These are phyloP conservation scores for Hordeum pubiflorum DNA, from an alignment of 202 grass and related monocot species.

Conservation along the genomic window DNA sequence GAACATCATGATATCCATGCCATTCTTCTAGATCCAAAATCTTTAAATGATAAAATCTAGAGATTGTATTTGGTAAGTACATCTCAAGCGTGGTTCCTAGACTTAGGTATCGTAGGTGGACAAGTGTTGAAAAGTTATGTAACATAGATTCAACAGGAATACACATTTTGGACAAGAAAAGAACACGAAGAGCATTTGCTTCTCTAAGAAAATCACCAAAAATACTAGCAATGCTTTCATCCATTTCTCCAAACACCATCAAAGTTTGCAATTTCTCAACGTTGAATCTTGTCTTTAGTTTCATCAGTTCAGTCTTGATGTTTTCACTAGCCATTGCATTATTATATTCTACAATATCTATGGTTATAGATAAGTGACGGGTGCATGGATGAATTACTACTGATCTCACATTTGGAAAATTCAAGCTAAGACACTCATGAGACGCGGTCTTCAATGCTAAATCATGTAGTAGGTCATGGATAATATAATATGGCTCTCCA, in stretches of 20 bases:
- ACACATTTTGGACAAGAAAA: neutral
- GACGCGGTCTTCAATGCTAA: neutral
- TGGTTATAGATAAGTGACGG: neutral
- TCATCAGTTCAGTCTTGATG: too few species aligned
- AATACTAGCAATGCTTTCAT: neutral
- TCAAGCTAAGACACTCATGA: neutral
- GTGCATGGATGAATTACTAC: neutral
- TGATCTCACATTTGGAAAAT: too few species aligned
- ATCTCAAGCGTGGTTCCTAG: neutral
- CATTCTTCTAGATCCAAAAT: neutral
- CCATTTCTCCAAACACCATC: neutral
- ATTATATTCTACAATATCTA: neutral
- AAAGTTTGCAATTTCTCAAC: neutral
- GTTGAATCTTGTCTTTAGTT: neutral
- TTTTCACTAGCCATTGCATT: neutral
- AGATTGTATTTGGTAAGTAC: neutral
- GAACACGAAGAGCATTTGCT: neutral
- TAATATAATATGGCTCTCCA: neutral
- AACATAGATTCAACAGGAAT: neutral
- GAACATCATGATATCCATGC: rapidly evolving
- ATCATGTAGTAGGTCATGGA: constrained; percentile 36
- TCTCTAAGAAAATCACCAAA: neutral
- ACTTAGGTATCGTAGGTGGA: neutral
- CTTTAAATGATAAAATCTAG: neutral
- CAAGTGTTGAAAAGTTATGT: neutral